These are phyloP conservation scores for Aphanomyces astaci DNA, from an alignment of 352 stramenopile species.

Conservation along the genomic window DNA sequence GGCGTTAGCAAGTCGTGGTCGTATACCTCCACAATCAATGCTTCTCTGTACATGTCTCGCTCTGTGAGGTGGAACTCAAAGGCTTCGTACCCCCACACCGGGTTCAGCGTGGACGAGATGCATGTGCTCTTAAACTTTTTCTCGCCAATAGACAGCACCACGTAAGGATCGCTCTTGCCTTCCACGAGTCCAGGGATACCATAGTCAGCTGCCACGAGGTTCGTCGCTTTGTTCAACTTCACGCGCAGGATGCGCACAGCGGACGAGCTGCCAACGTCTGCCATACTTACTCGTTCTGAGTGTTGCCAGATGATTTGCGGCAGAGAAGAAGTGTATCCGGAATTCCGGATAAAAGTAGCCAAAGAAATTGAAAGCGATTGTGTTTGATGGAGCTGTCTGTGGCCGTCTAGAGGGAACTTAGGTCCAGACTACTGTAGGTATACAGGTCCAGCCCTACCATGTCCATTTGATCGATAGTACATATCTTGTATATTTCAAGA, in stretches of 20 bases:
- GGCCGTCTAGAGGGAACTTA: too few species aligned
- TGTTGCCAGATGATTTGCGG: neutral
- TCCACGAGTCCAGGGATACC: conserved; percentile 35
- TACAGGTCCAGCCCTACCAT: too few species aligned
- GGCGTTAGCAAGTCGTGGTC: conserved; percentile 61
- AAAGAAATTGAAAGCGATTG: too few species aligned
- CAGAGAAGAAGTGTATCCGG: too few species aligned
- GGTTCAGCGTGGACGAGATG: conserved; percentile 43
- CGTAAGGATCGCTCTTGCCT: conserved; percentile 64
- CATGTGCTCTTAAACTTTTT: conserved; percentile 45
- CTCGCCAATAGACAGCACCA: conserved; percentile 46
- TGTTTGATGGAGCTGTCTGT: too few species aligned
- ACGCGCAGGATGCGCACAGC: conserved; percentile 32
- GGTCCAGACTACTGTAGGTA: too few species aligned
- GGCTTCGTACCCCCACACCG: conserved; percentile 61
- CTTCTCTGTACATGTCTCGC: conserved; percentile 28
- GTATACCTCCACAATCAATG: conserved; percentile 49
- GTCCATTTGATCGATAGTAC: too few species aligned
- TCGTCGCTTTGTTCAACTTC: conserved; percentile 51
- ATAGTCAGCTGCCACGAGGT: conserved; percentile 60
- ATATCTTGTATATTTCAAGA: too few species aligned
- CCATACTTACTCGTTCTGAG: neutral
- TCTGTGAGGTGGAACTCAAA: conserved; percentile 64
- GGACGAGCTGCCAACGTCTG: neutral
- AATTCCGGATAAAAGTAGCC: neutral